A percentile compares a stretch with the other conserved stretches of the same genome.
Evolutionary conservation across 2,329 filamentous ascomycete genomes (phyloP).

Genomic region (Colletotrichum echinochloae): DNA sequence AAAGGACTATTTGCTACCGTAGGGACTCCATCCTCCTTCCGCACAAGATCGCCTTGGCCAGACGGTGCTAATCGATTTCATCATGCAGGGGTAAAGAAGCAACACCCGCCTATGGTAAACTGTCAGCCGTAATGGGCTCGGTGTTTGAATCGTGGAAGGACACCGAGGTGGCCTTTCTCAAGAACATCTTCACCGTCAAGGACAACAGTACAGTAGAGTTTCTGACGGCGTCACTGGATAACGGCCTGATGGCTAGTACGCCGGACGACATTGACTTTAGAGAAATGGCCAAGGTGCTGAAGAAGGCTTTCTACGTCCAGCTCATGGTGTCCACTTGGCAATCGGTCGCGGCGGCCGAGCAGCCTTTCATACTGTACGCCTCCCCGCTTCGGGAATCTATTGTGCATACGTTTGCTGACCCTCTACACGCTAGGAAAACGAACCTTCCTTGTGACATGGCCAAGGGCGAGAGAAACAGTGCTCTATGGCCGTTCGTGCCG

Average conservation of each 20-base stretch:
- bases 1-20: constrained; percentile 29
- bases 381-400: too few relatives aligned
- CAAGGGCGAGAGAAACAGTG: not conserved
- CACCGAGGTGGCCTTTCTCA: not conserved
- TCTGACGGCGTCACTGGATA: constrained; percentile 8
- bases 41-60: not conserved
- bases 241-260: constrained; percentile 9
- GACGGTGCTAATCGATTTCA: rapidly evolving
- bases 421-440: not conserved
- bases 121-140: constrained; percentile 10
- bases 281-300: constrained; percentile 18
- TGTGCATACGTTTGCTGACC: not conserved
- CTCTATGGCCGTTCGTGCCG: constrained; percentile 18
- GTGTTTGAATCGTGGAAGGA: constrained; percentile 30
- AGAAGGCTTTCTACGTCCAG: constrained; percentile 21
- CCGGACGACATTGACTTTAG: constrained; percentile 12
- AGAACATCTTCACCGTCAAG: constrained; percentile 4
- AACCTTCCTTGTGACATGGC: constrained; percentile 20
- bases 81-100: not conserved
- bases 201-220: constrained; percentile 1
- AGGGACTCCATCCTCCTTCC: not conserved
- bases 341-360: not conserved
- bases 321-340: constrained; percentile 15
- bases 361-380: constrained; percentile 22
- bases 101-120: not conserved